These are phyloP conservation scores for Annona squamosa DNA, from an alignment of 164 flowering plant genomes.

Conservation along the genomic window DNA sequence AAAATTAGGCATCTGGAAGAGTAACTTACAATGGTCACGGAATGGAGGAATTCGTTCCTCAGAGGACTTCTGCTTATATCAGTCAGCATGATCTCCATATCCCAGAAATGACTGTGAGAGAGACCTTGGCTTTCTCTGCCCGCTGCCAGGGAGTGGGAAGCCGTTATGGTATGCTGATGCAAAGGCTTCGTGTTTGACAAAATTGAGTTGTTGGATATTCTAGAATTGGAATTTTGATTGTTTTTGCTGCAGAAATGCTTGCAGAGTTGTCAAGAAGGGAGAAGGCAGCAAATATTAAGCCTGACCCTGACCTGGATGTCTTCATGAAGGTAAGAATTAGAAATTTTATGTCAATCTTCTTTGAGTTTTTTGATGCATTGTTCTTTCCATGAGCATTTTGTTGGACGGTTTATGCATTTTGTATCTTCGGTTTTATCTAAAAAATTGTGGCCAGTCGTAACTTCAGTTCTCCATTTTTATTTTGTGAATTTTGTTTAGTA, in stretches of 20 bases:
- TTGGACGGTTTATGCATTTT: too few relatives aligned
- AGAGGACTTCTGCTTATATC: slow-evolving; percentile 57
- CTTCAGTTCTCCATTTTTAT: neutral
- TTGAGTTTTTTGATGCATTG: neutral
- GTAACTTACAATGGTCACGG: slow-evolving; percentile 70
- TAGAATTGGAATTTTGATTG: neutral
- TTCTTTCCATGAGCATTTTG: neutral
- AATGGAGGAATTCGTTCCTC: slow-evolving; percentile 64
- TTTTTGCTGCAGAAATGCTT: neutral
- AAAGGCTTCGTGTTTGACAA: slow-evolving; percentile 18
- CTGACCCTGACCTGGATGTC: slow-evolving; percentile 40
- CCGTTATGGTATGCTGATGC: slow-evolving; percentile 28
- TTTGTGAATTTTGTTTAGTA: neutral
- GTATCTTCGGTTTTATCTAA: neutral
- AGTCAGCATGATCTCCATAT: slow-evolving; percentile 59
- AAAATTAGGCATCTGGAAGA: slow-evolving; percentile 40
- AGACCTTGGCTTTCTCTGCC: slow-evolving; percentile 52
- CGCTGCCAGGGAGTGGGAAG: slow-evolving; percentile 64
- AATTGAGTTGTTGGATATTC: slow-evolving; percentile 7
- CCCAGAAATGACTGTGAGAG: slow-evolving; percentile 56
- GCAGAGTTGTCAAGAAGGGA: slow-evolving; percentile 79
- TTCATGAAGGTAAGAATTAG: slow-evolving; percentile 72
- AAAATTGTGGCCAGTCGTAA: neutral
- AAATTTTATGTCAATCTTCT: neutral
- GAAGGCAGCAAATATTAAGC: slow-evolving; percentile 24